A percentile compares a stretch with the other conserved stretches of the same genome.
Conservation (phyloP, 441 rosid species). For the Metrosideros polymorpha region DNA sequence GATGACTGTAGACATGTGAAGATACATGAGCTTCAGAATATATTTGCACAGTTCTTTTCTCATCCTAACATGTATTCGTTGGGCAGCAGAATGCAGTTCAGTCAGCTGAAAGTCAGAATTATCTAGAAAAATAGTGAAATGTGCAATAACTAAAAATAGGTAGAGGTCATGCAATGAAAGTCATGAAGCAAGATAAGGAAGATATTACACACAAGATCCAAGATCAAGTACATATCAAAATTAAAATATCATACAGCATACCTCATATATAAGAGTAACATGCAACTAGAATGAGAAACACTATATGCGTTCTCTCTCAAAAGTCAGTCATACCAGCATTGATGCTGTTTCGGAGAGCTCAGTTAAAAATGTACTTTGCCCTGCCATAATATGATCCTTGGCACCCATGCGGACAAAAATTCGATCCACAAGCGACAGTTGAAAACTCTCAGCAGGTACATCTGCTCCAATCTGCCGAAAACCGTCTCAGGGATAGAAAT, state of each 20-base stretch:
- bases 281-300: background rate
- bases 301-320: background rate
- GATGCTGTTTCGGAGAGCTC: slow-evolving; percentile 96
- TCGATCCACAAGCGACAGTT: slow-evolving; percentile 76
- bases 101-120: background rate
- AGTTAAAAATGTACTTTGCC: slow-evolving; percentile 87
- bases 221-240: background rate
- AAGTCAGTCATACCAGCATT: slow-evolving; percentile 64
- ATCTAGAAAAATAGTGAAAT: background rate
- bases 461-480: slow-evolving; percentile 76
- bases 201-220: background rate
- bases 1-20: slow-evolving; percentile 47
- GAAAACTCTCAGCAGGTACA: slow-evolving; percentile 89
- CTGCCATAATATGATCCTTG: slow-evolving; percentile 93
- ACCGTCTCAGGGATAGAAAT: slow-evolving; percentile 2
- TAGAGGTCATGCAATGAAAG: background rate
- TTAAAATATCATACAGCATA: background rate
- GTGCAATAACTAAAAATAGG: background rate
- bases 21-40: background rate
- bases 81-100: background rate
- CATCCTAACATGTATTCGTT: background rate
- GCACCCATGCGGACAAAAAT: slow-evolving; percentile 98
- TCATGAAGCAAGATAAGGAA: background rate
- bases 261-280: background rate
- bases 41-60: background rate